These are phyloP conservation scores for Gossypium herbaceum DNA, from an alignment of 345 rosid species.

Conservation along the genomic window DNA sequence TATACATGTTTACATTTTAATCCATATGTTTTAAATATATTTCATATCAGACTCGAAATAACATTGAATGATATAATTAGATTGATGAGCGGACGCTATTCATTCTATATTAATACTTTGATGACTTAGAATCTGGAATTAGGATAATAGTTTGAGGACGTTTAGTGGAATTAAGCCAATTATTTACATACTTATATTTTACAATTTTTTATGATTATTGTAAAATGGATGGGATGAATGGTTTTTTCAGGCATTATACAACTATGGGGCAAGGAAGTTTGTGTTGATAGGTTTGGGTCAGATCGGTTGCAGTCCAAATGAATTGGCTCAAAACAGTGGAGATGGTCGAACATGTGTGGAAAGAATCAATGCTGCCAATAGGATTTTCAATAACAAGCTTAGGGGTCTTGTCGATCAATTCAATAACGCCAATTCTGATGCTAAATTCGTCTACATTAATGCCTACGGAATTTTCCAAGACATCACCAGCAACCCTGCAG, in stretches of 20 bases:
- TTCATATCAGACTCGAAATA: too few relatives aligned
- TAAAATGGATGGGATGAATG: not conserved
- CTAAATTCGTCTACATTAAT: slow-evolving; percentile 60
- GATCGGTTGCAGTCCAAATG: slow-evolving; percentile 85
- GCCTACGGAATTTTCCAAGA: slow-evolving; percentile 76
- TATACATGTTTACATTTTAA: too few relatives aligned
- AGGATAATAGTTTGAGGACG: too few relatives aligned
- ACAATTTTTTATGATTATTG: not conserved
- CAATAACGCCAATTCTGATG: slow-evolving; percentile 50
- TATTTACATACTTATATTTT: too few relatives aligned
- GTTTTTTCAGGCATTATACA: slow-evolving; percentile 44
- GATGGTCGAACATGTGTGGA: slow-evolving; percentile 64
- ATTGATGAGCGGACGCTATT: too few relatives aligned
- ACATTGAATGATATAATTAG: too few relatives aligned
- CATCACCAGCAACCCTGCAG: slow-evolving; percentile 40
- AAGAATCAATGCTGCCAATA: slow-evolving; percentile 55
- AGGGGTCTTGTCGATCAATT: slow-evolving; percentile 57
- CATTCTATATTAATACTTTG: too few relatives aligned
- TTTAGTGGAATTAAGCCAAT: too few relatives aligned
- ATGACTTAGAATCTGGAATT: too few relatives aligned
- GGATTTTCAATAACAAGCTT: slow-evolving; percentile 68
- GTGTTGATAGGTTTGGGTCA: slow-evolving; percentile 74
- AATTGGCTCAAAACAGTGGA: slow-evolving; percentile 56
- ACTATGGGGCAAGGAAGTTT: slow-evolving; percentile 78
- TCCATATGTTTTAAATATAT: too few relatives aligned